Percentiles rank a stretch among this genome's conserved stretches.
Conservation (phyloP, 495 filamentous ascomycete genomes). For the Podospora pseudocomata region DNA sequence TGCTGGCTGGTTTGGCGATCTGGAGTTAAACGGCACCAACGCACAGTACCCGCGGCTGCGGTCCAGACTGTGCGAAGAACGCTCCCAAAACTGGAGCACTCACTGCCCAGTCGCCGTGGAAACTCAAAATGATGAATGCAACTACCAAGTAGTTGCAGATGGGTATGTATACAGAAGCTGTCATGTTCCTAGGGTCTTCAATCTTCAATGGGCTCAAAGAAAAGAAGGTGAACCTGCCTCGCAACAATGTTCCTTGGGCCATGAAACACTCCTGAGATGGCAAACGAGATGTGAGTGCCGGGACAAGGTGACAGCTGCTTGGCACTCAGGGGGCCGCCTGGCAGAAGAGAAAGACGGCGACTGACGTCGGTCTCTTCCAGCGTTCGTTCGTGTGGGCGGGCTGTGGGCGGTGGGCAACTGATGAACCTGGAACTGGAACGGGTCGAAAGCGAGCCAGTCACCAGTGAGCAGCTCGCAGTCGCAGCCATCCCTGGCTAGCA, state of each 20-base stretch:
- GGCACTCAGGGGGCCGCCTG: slow-evolving; percentile 6
- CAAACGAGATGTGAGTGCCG: slow-evolving; percentile 12
- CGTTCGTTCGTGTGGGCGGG: slow-evolving; percentile 1
- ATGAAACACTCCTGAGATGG: slow-evolving; percentile 18
- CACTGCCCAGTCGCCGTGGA: slow-evolving; percentile 8
- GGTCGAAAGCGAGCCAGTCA: slow-evolving; percentile 16
- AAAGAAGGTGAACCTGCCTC: neutral
- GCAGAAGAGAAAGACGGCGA: slow-evolving; percentile 4
- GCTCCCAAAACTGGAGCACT: neutral
- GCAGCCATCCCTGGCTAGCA: slow-evolving; percentile 23
- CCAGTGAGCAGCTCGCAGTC: slow-evolving; percentile 16
- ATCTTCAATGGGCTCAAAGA: neutral
- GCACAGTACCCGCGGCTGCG: slow-evolving; percentile 13
- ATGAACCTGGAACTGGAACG: neutral
- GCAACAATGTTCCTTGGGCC: neutral
- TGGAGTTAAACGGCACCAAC: slow-evolving; percentile 5
- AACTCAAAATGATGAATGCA: slow-evolving; percentile 5
- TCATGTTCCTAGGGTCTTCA: neutral
- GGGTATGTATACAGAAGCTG: neutral
- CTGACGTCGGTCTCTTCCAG: slow-evolving; percentile 7
- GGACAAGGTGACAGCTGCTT: slow-evolving; percentile 5
- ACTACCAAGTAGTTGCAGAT: neutral
- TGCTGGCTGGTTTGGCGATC: neutral
- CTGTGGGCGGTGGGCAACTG: neutral
- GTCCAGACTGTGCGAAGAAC: slow-evolving; percentile 8